Percentiles rank a stretch among this genome's conserved stretches.
These are phyloP conservation scores for Botrytis galanthina DNA, from an alignment of 2,329 filamentous ascomycete genomes.

Conservation along the genomic window DNA sequence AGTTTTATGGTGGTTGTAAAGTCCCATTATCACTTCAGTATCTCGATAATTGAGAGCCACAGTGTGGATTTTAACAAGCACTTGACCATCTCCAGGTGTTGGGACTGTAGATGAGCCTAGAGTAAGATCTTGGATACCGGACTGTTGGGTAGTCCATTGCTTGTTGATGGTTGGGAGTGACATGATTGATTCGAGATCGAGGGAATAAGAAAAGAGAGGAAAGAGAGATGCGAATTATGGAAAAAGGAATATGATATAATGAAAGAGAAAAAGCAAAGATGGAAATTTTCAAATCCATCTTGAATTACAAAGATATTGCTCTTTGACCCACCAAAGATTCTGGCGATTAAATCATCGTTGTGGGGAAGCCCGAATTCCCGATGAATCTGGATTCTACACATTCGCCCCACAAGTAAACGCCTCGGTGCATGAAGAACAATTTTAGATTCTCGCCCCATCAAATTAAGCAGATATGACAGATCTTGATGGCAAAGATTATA, in stretches of 20 bases:
- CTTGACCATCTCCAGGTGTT: constrained; percentile 48
- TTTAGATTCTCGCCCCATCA: neutral
- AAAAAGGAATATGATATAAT: neutral
- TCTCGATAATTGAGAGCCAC: constrained; percentile 36
- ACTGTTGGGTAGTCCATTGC: constrained; percentile 55
- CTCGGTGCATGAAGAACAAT: constrained; percentile 8
- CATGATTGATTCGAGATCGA: constrained; percentile 7
- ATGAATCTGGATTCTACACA: constrained; percentile 11
- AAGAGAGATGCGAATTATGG: neutral
- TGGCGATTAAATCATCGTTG: neutral
- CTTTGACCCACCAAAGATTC: constrained; percentile 6
- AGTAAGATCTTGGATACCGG: constrained; percentile 55
- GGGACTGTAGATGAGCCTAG: constrained; percentile 47
- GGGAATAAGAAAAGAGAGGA: no score
- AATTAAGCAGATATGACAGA: neutral
- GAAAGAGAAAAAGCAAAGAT: neutral
- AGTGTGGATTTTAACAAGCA: constrained; percentile 35
- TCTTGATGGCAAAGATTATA: neutral
- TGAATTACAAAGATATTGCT: constrained; percentile 12
- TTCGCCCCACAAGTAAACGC: constrained; percentile 11
- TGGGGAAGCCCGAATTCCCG: constrained; percentile 8
- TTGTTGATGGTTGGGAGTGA: constrained; percentile 35
- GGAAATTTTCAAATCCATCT: neutral
- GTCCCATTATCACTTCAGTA: constrained; percentile 29
- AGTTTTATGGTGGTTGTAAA: constrained; percentile 64